Evolutionary conservation across 495 filamentous ascomycete species (phyloP).

Genomic region (Aspergillus affinis): DNA sequence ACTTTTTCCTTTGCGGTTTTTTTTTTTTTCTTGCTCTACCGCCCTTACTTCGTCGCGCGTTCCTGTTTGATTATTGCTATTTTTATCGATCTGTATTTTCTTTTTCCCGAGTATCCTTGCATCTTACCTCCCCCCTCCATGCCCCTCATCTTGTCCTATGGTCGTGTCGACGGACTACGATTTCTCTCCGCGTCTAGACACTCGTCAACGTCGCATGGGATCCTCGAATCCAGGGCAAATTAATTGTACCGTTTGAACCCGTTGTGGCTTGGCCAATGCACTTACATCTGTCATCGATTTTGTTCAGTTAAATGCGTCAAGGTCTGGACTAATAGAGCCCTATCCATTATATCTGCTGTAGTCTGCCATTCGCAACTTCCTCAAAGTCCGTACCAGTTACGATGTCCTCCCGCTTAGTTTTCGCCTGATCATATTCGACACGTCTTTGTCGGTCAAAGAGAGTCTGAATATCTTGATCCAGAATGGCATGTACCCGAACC

Average conservation of each 20-base stretch:
- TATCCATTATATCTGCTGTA: slow-evolving; percentile 36
- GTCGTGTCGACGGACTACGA: background rate
- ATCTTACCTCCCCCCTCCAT: background rate
- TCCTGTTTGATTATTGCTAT: slow-evolving; percentile 1
- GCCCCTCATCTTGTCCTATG: slow-evolving; percentile 6
- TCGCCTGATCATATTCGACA: slow-evolving; percentile 94
- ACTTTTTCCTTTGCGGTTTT: slow-evolving; percentile 9
- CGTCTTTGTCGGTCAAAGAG: slow-evolving; percentile 92
- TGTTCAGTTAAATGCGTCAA: slow-evolving; percentile 5
- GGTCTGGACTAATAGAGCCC: slow-evolving; percentile 34
- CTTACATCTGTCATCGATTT: slow-evolving; percentile 8
- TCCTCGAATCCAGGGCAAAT: background rate
- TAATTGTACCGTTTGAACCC: background rate
- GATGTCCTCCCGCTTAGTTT: slow-evolving; percentile 98
- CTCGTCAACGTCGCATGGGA: background rate
- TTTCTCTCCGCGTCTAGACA: background rate
- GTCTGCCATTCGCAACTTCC: slow-evolving; percentile 91
- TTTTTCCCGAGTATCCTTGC: background rate
- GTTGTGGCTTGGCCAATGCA: slow-evolving; percentile 4
- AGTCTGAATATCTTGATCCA: slow-evolving; percentile 95
- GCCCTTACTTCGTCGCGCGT: background rate
- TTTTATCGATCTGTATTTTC: slow-evolving; percentile 3
- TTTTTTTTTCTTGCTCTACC: slow-evolving; percentile 9
- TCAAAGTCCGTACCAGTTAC: slow-evolving; percentile 95
- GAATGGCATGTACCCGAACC: slow-evolving; percentile 66